Base-by-base conservation (phyloP, 139 green algal species). In the Volvox africanus region DNA sequence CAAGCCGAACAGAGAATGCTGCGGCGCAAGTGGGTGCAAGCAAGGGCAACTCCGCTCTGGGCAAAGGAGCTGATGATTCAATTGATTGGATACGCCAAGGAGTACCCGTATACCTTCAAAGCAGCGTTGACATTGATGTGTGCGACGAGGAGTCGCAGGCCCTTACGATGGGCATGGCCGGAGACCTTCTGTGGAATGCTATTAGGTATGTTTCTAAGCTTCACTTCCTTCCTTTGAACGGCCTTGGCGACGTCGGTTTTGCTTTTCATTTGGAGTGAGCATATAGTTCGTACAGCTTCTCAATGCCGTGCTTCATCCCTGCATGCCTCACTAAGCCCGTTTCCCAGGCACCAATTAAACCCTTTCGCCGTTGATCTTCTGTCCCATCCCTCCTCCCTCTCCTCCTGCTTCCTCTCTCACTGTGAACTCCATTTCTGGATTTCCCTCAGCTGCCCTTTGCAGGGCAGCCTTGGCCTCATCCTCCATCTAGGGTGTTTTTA, bases 51-150 rank as follows among this genome's bases (percentile, higher is more conserved):
- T 71, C 81, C 2, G 13, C 81, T 13, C 69, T 24, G 13, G 80
- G 26, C 50, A 87, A 71, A 13, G 80, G 61, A 35, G 18, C 22
- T 5, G 85, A 89, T 55, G 86, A 90, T 17, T 75, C 73, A 14
- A 28, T 83, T 18, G 86, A 90, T 24, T 90, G 86, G 86, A 90
- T 50, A 32, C 67, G 73, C 0, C 71, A 61, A 11, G 86, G 86
- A 13, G 86, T 90, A 32, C 87, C 87, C 0, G 33, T 33, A 21
- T 91, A 91, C 76, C 61, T 91, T 32, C 87, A 91, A 32, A 91
- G 87, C 76, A 91, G 30, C 73, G 50, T 83, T 22, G 86, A 90
- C 71, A 83, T 90, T 21, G 55, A 90, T 71, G 55, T 90, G 21
- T 90, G 86, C 73, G 73, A 83, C 32, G 73, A 83, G 0, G 86